Conservation (phyloP, 2,329 filamentous ascomycete species). For the Coccinonectria pachysandricola region DNA sequence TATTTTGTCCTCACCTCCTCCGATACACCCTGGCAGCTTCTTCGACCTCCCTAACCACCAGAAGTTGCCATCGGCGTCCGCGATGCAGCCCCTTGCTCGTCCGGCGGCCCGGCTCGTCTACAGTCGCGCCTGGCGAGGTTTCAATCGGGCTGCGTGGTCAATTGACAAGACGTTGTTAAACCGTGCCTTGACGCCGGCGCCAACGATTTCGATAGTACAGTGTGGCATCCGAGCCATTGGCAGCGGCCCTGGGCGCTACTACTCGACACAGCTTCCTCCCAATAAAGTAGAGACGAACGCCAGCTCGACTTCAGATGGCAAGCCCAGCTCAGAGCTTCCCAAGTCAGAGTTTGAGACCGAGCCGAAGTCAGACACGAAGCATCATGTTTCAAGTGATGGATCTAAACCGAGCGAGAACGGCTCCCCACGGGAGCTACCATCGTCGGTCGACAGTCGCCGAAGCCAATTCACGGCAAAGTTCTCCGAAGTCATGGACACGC, state of each 20-base stretch:
- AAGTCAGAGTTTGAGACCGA: too few species aligned
- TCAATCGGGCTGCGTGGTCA: slow-evolving; percentile 13
- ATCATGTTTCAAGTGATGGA: too few species aligned
- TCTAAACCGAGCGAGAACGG: slow-evolving; percentile 4
- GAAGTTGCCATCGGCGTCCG: slow-evolving; percentile 7
- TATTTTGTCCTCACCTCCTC: too few species aligned
- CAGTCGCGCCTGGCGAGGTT: slow-evolving; percentile 18
- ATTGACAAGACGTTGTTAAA: slow-evolving; percentile 11
- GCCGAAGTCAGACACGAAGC: too few species aligned
- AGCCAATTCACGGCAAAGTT: slow-evolving; percentile 24
- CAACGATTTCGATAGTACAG: slow-evolving; percentile 9
- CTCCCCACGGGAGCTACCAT: slow-evolving; percentile 19
- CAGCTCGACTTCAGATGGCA: slow-evolving; percentile 7
- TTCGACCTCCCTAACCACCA: too few species aligned
- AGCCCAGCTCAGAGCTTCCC: too few species aligned
- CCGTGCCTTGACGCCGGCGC: slow-evolving; percentile 3
- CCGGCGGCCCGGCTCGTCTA: slow-evolving; percentile 21
- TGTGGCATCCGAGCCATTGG: slow-evolving; percentile 15
- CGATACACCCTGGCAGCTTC: too few species aligned
- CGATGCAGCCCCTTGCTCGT: slow-evolving; percentile 27
- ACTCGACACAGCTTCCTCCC: slow-evolving; percentile 18
- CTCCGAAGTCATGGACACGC: slow-evolving; percentile 65
- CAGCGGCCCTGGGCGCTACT: slow-evolving; percentile 12
- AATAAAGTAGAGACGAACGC: slow-evolving; percentile 7
- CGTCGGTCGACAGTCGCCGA: slow-evolving; percentile 23